Base-by-base conservation (phyloP, 495 filamentous ascomycete genomes). In the Hyaloscypha hepaticicola region DNA sequence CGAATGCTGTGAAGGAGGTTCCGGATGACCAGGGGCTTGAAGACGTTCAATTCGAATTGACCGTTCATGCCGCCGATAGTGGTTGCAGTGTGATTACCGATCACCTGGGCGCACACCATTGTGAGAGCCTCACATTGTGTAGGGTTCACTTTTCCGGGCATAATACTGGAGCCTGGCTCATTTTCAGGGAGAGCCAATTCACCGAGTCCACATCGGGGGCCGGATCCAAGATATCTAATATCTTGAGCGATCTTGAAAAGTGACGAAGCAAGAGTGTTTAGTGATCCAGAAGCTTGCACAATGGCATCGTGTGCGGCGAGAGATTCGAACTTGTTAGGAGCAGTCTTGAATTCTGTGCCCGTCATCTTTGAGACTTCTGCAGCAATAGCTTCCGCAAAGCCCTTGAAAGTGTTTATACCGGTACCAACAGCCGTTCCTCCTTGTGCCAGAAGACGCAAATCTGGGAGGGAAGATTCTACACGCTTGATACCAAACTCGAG, bases 121-220 rank as follows among this genome's bases (percentile, higher is more conserved):
- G 95, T 99, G 76, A 99, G 79, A 41, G 93, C 90, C 83, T 99
- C 95, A 79, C 92, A 96, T 80, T 99, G 95, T 27, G 95, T 99
- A 34, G 95, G 95, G 83, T 99, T 99, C 71, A 99, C 95, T 83
- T 99, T 99, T 70, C 95, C 95, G 29, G 95, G 95, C 95, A 99
- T 99, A 80, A 99, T 98, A 61, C 90, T 95, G 70, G 86, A 90
- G 55, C 95, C 95, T 21, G 95, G 95, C 83, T 99, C 95, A 79
- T 99, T 99, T 82, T 99, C 95, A 41, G 95, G 95, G 27, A 99
- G 86, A 66, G 81, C 83, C 53, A 99, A 85, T 79, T 99, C 95
- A 60, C 92, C 94, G 12, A 98, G 87, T 69, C 95, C 95, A 79
- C 95, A 99, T 58, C 95, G 90, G 48, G 95, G 95, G 11, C 95